Conservation (phyloP, 2,329 filamentous ascomycete species). For the Knoxdaviesia proteae region DNA sequence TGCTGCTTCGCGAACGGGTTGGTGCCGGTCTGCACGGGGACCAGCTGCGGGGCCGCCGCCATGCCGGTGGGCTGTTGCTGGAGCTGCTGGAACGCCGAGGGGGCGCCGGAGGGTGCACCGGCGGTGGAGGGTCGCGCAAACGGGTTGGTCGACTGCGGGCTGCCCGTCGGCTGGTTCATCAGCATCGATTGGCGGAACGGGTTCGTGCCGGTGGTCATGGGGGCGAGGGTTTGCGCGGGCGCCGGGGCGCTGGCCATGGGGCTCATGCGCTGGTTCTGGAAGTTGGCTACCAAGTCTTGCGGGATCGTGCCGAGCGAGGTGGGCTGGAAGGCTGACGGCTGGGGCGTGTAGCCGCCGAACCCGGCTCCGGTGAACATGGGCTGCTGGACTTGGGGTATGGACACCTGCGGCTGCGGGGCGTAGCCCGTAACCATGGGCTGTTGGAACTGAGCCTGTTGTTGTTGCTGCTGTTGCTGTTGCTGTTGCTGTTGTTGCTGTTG, state of each 20-base stretch:
- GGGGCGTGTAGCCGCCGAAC: slow-evolving; percentile 4
- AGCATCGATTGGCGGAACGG: slow-evolving; percentile 89
- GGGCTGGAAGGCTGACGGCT: slow-evolving; percentile 26
- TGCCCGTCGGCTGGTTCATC: slow-evolving; percentile 31
- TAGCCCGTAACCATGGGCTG: not conserved
- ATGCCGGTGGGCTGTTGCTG: slow-evolving; percentile 12
- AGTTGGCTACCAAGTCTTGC: slow-evolving; percentile 31
- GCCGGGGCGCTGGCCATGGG: slow-evolving; percentile 22
- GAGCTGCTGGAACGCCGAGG: slow-evolving; percentile 3
- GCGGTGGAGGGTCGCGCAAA: slow-evolving; percentile 47
- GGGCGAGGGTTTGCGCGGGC: slow-evolving; percentile 15
- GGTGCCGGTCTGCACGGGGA: slow-evolving; percentile 31
- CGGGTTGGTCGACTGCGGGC: slow-evolving; percentile 61
- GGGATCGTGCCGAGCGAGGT: slow-evolving; percentile 33
- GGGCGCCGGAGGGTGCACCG: slow-evolving; percentile 4
- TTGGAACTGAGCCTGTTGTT: slow-evolving; percentile 14
- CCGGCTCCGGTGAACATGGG: slow-evolving; percentile 5
- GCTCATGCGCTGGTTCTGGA: slow-evolving; percentile 8
- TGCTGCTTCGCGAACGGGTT: slow-evolving; percentile 36
- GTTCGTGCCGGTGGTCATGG: slow-evolving; percentile 37
- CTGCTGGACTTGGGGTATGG: slow-evolving; percentile 31
- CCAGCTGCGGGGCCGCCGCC: slow-evolving; percentile 16
- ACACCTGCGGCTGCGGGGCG: slow-evolving; percentile 16
- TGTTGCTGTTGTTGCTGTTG: slow-evolving; percentile 15
- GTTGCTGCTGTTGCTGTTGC: slow-evolving; percentile 16